Conservation (phyloP, 1,284 basidiomycete species). For the Cutaneotrichosporon mucoides region DNA sequence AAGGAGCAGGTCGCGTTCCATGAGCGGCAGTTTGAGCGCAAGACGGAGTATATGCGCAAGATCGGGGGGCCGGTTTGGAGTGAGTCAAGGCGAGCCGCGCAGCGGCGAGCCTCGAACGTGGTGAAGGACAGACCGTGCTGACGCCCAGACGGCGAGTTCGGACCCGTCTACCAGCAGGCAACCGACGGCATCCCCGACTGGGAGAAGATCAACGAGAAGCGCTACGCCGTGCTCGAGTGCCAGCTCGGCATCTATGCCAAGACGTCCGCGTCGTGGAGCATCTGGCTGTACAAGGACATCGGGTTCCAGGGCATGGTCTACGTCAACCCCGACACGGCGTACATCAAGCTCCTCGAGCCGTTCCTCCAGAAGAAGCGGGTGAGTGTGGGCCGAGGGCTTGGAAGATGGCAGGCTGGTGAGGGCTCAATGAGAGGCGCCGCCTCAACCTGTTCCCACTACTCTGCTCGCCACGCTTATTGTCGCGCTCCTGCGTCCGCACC, state of each 20-base stretch:
- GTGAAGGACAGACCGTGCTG: constrained; percentile 3
- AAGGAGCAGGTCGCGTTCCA: constrained; percentile 56
- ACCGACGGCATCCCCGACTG: constrained; percentile 38
- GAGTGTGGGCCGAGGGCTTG: constrained; percentile 2
- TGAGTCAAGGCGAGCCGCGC: not conserved
- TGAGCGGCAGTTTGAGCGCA: constrained; percentile 56
- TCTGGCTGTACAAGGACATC: constrained; percentile 80
- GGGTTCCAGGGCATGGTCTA: constrained; percentile 76
- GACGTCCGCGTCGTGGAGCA: constrained; percentile 61
- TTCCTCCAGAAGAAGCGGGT: constrained; percentile 61
- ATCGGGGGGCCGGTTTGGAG: constrained; percentile 22
- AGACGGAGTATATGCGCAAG: constrained; percentile 44
- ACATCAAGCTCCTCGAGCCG: constrained; percentile 60
- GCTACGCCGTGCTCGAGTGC: constrained; percentile 64
- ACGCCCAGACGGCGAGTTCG: constrained; percentile 57
- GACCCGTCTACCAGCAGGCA: constrained; percentile 32
- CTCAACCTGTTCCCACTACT: no score
- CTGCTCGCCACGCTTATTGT: no score
- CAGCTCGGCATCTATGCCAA: constrained; percentile 69
- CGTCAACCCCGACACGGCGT: constrained; percentile 62
- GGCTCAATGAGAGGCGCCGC: not conserved
- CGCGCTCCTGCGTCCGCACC: no score
- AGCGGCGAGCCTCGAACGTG: no score
- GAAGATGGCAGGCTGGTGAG: not conserved
- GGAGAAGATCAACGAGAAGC: constrained; percentile 62